Evolutionary conservation across 768 basidiomycete genomes (phyloP).

Genomic region (Hortiboletus flavorubellus): DNA sequence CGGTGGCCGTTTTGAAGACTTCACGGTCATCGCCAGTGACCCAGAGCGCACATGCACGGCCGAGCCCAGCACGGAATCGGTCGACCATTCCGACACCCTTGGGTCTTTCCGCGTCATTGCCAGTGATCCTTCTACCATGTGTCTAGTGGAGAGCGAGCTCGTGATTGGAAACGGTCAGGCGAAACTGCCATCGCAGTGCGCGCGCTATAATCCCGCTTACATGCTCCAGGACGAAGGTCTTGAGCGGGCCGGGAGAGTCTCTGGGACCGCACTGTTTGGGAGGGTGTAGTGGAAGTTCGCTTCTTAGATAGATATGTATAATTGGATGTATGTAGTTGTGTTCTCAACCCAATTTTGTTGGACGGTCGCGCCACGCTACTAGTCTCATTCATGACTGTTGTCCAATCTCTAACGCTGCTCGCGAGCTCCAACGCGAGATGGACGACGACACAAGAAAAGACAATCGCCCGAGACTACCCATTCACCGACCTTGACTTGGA

Average conservation of each 20-base stretch:
- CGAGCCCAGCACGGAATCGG: constrained; percentile 7
- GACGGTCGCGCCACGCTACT: background rate
- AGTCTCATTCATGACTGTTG: constrained; percentile 8
- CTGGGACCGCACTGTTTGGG: constrained; percentile 16
- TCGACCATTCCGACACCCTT: background rate
- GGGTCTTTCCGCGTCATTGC: constrained; percentile 21
- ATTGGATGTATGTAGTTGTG: background rate
- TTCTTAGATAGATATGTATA: background rate
- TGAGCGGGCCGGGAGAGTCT: constrained; percentile 67
- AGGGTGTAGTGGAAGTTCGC: background rate
- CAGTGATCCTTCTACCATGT: constrained; percentile 18
- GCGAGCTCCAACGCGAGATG: constrained; percentile 38
- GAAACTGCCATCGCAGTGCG: constrained; percentile 4
- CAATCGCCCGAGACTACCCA: constrained; percentile 54
- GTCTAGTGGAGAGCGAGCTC: constrained; percentile 11
- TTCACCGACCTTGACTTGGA: constrained; percentile 43
- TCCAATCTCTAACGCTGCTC: constrained; percentile 23
- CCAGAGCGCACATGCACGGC: constrained; percentile 16
- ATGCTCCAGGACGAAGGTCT: constrained; percentile 70
- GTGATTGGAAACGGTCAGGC: background rate
- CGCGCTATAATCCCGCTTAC: constrained; percentile 73
- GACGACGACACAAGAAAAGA: constrained; percentile 58
- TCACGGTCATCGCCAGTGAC: constrained; percentile 20
- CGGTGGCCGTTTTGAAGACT: background rate
- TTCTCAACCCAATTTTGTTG: background rate